Evolutionary conservation across 768 basidiomycete genomes (phyloP).

Genomic region (Amanita phalloides): DNA sequence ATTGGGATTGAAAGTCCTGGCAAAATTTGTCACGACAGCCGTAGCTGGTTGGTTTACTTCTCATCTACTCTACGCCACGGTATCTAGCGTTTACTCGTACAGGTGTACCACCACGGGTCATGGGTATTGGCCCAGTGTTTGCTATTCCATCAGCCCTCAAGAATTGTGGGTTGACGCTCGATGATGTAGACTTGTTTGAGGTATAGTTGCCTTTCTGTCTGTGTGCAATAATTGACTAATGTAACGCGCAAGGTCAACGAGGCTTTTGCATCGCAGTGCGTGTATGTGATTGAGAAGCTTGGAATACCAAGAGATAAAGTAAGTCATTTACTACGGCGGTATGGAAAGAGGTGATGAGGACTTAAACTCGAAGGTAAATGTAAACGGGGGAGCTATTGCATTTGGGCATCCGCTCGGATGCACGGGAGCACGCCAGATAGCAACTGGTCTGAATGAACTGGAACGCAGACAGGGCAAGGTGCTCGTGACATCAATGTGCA

Average conservation of each 20-base stretch:
- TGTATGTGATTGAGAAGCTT: conserved; percentile 62
- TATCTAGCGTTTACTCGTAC: background rate
- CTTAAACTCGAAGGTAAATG: conserved; percentile 46
- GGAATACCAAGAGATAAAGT: conserved; percentile 33
- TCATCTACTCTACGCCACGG: background rate
- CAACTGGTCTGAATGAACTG: conserved; percentile 71
- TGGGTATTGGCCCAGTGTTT: conserved; percentile 79
- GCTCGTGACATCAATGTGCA: conserved; percentile 84
- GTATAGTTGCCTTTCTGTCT: conserved; percentile 21
- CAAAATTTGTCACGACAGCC: conserved; percentile 65
- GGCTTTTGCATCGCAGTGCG: conserved; percentile 79
- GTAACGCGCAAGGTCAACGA: conserved; percentile 62
- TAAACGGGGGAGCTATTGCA: conserved; percentile 87
- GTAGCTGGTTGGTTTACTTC: conserved; percentile 38
- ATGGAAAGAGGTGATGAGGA: background rate
- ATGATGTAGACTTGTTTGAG: conserved; percentile 77
- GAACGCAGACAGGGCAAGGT: conserved; percentile 66
- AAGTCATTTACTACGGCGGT: background rate
- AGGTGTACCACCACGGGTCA: conserved; percentile 73
- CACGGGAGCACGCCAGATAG: conserved; percentile 80
- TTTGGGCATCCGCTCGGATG: conserved; percentile 77
- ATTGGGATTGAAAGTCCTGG: conserved; percentile 63
- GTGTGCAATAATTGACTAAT: background rate
- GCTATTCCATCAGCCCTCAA: conserved; percentile 77
- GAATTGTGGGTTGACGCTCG: conserved; percentile 49